phyloP scores from a whole-genome alignment of 805 yeast species.

The Candida maltosa region DNA sequence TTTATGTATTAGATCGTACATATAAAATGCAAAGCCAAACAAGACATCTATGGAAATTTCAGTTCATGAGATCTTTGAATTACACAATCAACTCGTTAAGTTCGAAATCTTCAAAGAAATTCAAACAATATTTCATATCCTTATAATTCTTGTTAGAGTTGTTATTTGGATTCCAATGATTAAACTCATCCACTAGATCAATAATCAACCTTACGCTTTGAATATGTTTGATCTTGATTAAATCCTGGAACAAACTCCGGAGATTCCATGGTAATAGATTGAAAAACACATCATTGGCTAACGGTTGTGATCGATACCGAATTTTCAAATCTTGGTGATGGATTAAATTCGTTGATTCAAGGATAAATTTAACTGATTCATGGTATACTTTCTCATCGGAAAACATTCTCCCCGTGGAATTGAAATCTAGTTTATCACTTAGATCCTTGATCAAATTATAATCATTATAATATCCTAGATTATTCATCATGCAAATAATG shows the following conservation, averaged over 20 bases:
- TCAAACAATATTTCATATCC: conserved; percentile 29
- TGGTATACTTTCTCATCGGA: conserved; percentile 22
- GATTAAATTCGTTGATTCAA: conserved; percentile 34
- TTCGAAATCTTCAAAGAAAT: conserved; percentile 29
- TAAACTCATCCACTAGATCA: conserved; percentile 21
- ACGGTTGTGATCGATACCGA: background rate
- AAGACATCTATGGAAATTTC: too few relatives aligned
- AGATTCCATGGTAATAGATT: conserved; percentile 35
- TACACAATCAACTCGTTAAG: conserved; percentile 22
- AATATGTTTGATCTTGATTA: conserved; percentile 29
- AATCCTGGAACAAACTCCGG: conserved; percentile 34
- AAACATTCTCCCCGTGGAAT: conserved; percentile 16
- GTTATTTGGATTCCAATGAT: conserved; percentile 25
- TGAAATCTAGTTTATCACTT: conserved; percentile 23
- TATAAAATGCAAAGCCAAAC: too few relatives aligned
- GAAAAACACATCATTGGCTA: background rate
- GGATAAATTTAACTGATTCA: conserved; percentile 25
- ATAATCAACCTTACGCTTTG: conserved; percentile 18
- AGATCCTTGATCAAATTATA: conserved; percentile 27
- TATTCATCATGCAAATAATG: conserved; percentile 27
- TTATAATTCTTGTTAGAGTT: conserved; percentile 25
- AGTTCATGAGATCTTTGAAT: too few relatives aligned
- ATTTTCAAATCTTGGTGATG: conserved; percentile 14
- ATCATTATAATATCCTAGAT: conserved; percentile 31
- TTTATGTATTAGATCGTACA: too few relatives aligned